Base-by-base conservation (phyloP, 768 basidiomycete species). In the Lepiota subincarnata region DNA sequence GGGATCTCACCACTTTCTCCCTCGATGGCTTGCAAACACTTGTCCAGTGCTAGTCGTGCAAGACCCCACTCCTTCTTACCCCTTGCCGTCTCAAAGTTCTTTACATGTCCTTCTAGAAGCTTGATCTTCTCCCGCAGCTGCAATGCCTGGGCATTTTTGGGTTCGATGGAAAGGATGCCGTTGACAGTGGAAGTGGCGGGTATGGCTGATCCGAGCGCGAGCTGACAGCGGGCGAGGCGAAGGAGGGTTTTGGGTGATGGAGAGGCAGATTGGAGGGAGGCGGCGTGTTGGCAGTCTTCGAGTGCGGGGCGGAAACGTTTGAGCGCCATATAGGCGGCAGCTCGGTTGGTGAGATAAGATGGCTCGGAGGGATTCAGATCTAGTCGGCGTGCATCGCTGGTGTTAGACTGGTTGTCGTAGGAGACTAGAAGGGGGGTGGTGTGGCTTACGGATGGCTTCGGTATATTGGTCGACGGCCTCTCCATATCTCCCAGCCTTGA, bases 321-420 rank as follows among this genome's bases (percentile, higher is more conserved):
- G 47, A 89, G 64, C 0, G 83, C 81, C 81, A 95, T 94, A 64
- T 86, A 81, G 31, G 31, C 24, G 24, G 92, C 92, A 0, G 92
- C 92, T 24, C 92, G 83, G 66, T 95, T 95, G 0, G 90, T 89
- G 57, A 86, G 73, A 63, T 87, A 94, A 2, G 87, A 77, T 0
- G 91, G 82, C 66, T 93, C 87, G 3, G 72, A 60, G 0, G 83
- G 68, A 55, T 82, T 82, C 59, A 86, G 70, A 53, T 81, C 83
- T 87, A 24, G 60, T 38, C 50, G 18, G 42, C 24, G 18, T 45
- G 24, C 24, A 24, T 2, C 24, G 24, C 5, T 24, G 2, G 24
- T 5, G 24, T 24, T 24, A 24, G 24, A 24, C 5, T 24, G 24
- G 24, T n/a, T 24, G 24, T 24, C 24, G 24, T 6, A 39, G 28